Evolutionary conservation across 108 stramenopile species (phyloP).

Genomic region (Pseudonitzschia delicatissima): DNA sequence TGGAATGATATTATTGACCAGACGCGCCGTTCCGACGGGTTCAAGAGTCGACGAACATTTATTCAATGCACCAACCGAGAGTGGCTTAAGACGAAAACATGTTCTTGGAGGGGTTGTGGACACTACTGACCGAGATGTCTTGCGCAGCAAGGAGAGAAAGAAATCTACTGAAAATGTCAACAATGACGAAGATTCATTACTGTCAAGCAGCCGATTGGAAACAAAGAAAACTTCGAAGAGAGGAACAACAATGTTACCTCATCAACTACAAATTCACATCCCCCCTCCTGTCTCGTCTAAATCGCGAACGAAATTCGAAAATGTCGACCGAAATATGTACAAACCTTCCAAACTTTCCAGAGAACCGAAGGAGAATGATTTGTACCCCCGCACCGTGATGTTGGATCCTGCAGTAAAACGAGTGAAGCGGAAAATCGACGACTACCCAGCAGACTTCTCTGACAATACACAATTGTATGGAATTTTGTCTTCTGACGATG

Average conservation of each 20-base stretch:
- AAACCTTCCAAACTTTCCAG: not conserved
- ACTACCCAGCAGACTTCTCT: slow-evolving; percentile 52
- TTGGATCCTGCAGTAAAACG: slow-evolving; percentile 8
- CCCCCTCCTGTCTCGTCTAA: not conserved
- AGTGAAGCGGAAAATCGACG: slow-evolving; percentile 17
- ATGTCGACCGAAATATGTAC: slow-evolving; percentile 20
- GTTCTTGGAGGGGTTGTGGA: slow-evolving; percentile 5
- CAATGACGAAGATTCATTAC: not conserved
- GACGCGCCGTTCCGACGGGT: not conserved
- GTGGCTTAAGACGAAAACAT: slow-evolving; percentile 31
- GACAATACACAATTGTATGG: slow-evolving; percentile 70
- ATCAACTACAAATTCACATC: slow-evolving; percentile 7
- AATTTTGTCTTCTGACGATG: slow-evolving; percentile 54
- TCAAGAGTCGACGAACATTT: no score
- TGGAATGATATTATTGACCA: slow-evolving; percentile 26
- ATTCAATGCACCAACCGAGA: slow-evolving; percentile 13
- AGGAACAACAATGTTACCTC: not conserved
- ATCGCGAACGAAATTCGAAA: slow-evolving; percentile 1
- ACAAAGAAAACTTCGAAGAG: not conserved
- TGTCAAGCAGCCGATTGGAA: not conserved
- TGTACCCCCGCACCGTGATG: slow-evolving; percentile 21
- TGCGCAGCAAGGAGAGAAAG: no score
- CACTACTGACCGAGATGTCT: not conserved
- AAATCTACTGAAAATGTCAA: not conserved
- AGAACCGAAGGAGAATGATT: not conserved